Percentiles rank a stretch among this genome's conserved stretches.
Conservation (phyloP, 2,329 filamentous ascomycete species). For the Penicillium sp. region DNA sequence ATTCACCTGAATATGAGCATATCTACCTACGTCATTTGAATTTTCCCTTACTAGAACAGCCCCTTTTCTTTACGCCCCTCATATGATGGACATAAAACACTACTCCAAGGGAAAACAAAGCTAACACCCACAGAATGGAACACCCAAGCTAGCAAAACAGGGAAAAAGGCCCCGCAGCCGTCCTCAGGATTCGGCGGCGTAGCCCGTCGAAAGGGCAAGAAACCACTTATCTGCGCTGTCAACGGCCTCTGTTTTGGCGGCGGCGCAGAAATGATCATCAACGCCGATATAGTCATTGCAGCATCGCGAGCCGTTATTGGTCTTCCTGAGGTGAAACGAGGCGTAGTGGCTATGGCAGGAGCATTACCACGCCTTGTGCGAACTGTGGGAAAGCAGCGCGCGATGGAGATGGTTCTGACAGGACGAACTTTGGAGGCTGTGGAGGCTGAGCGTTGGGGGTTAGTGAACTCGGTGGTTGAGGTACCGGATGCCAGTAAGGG, state of each 20-base stretch:
- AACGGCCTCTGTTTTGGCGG: slow-evolving; percentile 77
- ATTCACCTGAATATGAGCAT: too few relatives aligned
- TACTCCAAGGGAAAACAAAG: not conserved
- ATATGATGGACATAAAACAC: too few relatives aligned
- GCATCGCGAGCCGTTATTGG: slow-evolving; percentile 61
- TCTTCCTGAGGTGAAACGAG: slow-evolving; percentile 72
- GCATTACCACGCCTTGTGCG: slow-evolving; percentile 69
- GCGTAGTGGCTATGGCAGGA: slow-evolving; percentile 72
- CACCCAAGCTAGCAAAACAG: slow-evolving; percentile 20
- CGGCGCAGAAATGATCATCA: slow-evolving; percentile 75
- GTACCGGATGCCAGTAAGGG: slow-evolving; percentile 15
- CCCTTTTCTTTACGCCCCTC: too few relatives aligned
- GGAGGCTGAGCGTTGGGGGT: slow-evolving; percentile 68
- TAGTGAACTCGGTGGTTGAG: slow-evolving; percentile 60
- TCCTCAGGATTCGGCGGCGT: slow-evolving; percentile 48
- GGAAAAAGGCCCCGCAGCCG: slow-evolving; percentile 27
- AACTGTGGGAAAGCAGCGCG: slow-evolving; percentile 69
- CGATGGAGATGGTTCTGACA: slow-evolving; percentile 73
- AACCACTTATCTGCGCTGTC: slow-evolving; percentile 75
- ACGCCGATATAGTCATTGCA: slow-evolving; percentile 72
- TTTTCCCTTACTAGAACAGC: not conserved
- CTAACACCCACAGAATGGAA: slow-evolving; percentile 37
- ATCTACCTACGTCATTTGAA: not conserved
- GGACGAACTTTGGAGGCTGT: slow-evolving; percentile 63
- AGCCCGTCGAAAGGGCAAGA: slow-evolving; percentile 54